A percentile compares a stretch with the other conserved stretches of the same genome.
Evolutionary conservation across 2,329 filamentous ascomycete genomes (phyloP).

Genomic region (Cladosporium sp.): DNA sequence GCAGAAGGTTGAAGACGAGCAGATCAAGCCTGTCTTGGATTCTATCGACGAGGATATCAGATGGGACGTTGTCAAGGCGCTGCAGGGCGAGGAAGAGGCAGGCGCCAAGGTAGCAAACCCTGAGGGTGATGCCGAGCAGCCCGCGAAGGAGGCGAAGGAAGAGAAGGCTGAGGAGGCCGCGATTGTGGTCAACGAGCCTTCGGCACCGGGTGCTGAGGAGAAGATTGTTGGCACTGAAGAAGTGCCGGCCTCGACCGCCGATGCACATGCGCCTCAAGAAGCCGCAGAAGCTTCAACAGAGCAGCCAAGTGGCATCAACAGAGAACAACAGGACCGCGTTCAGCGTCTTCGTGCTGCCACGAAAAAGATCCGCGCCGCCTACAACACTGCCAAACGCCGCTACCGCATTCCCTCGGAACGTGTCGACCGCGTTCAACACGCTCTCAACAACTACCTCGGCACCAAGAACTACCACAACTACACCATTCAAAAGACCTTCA

Average conservation of each 20-base stretch:
- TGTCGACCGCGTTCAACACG: conserved; percentile 69
- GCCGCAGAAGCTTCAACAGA: conserved; percentile 5
- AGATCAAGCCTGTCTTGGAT: conserved; percentile 66
- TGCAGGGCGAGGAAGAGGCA: conserved; percentile 45
- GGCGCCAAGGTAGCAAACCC: conserved; percentile 24
- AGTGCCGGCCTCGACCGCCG: background rate
- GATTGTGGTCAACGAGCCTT: conserved; percentile 12
- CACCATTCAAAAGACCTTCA: conserved; percentile 80
- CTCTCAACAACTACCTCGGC: conserved; percentile 71
- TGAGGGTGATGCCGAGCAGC: conserved; percentile 32
- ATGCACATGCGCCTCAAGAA: conserved; percentile 8
- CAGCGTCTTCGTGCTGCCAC: conserved; percentile 40
- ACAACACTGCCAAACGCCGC: conserved; percentile 74
- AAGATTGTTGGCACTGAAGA: background rate
- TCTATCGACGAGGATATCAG: conserved; percentile 60
- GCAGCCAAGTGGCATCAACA: conserved; percentile 3
- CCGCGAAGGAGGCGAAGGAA: conserved; percentile 19
- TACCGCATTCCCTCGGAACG: conserved; percentile 76
- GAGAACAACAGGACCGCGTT: conserved; percentile 22
- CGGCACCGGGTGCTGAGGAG: background rate
- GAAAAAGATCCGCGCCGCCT: conserved; percentile 67
- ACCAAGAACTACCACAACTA: conserved; percentile 97
- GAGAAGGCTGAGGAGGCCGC: conserved; percentile 8
- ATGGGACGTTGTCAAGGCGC: conserved; percentile 58
- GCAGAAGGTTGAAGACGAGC: conserved; percentile 73